These are phyloP conservation scores for Tetrapisispora phaffii DNA, from an alignment of 805 yeast genomes.

Conservation along the genomic window DNA sequence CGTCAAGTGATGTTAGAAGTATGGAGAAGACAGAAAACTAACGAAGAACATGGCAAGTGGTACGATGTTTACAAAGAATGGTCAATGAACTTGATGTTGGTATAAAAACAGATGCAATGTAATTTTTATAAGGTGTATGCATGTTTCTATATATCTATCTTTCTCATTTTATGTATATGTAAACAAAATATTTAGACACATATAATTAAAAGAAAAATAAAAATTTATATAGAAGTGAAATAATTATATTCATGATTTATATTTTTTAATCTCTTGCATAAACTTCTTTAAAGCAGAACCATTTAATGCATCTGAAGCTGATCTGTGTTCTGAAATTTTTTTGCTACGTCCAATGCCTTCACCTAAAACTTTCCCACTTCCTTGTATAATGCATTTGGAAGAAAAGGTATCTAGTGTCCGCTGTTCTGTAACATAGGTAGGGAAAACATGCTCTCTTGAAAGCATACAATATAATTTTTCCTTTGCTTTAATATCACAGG, in stretches of 20 bases:
- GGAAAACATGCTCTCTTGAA: constrained; percentile 8
- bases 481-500: constrained; percentile 9
- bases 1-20: constrained; percentile 78
- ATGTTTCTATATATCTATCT: background rate
- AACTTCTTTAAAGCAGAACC: background rate
- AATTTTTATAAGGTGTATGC: background rate
- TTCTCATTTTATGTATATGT: background rate
- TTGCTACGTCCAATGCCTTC: constrained; percentile 16
- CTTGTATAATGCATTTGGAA: constrained; percentile 10
- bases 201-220: no score
- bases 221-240: background rate
- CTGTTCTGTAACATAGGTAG: constrained; percentile 5
- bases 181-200: no score
- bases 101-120: constrained; percentile 5
- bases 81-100: constrained; percentile 75
- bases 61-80: constrained; percentile 69
- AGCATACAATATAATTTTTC: constrained; percentile 8
- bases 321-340: constrained; percentile 11
- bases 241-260: background rate
- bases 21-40: constrained; percentile 62
- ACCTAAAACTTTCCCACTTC: constrained; percentile 9
- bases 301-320: constrained; percentile 8
- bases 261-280: background rate
- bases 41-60: constrained; percentile 60
- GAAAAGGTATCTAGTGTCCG: constrained; percentile 1